These are phyloP conservation scores for Leccinum subtestaceum DNA, from an alignment of 768 basidiomycete genomes.

Conservation along the genomic window DNA sequence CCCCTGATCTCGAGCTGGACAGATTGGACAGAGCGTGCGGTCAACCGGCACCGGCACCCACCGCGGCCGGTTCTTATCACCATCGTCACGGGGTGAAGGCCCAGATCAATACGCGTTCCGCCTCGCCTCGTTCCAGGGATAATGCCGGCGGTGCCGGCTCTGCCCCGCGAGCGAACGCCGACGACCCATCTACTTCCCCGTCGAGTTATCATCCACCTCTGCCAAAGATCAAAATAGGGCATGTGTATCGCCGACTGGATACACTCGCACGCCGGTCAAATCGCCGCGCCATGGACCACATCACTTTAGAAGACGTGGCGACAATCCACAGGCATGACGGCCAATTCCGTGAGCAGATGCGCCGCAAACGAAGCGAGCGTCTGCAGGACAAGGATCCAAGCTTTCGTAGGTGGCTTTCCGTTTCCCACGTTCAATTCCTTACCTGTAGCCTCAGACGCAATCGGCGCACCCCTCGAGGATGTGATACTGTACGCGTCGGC, in stretches of 20 bases:
- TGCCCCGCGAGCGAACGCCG: not conserved
- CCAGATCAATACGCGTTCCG: not conserved
- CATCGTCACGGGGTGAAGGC: not conserved
- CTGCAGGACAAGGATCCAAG: conserved; percentile 21
- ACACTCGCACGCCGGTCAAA: conserved; percentile 19
- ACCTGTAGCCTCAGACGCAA: conserved; percentile 27
- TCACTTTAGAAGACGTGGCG: conserved; percentile 24
- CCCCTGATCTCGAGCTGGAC: conserved; percentile 29
- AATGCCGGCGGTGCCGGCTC: not conserved
- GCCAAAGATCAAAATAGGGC: conserved; percentile 20
- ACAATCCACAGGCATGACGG: conserved; percentile 16
- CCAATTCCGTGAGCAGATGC: conserved; percentile 25
- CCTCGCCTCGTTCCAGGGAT: not conserved
- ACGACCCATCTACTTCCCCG: not conserved
- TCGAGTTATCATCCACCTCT: conserved; percentile 2
- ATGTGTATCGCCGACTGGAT: conserved; percentile 28
- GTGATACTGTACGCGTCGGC: conserved; percentile 33
- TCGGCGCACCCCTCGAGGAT: conserved; percentile 37
- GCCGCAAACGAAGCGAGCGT: conserved; percentile 16
- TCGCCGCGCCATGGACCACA: conserved; percentile 28
- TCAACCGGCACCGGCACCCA: conserved; percentile 7
- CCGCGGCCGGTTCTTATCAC: not conserved
- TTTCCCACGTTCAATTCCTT: not conserved
- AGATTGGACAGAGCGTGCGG: conserved; percentile 31
- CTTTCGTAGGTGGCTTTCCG: conserved; percentile 24